These are phyloP conservation scores for rapeseed (Brassica napus) DNA, from an alignment of 345 rosid species.

Conservation along the genomic window DNA sequence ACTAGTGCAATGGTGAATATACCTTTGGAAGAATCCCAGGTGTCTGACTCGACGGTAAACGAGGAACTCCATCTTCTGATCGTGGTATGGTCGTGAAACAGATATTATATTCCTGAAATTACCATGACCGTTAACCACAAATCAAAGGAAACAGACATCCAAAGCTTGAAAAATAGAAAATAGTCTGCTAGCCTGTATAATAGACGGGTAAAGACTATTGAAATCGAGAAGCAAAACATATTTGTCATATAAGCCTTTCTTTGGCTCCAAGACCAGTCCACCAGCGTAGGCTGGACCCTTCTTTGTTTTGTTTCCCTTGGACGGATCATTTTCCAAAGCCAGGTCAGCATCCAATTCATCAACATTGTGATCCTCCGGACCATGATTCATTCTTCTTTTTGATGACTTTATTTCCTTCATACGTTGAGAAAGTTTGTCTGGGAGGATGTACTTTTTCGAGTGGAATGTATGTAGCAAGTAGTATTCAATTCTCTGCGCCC, in stretches of 20 bases:
- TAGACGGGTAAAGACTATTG: slow-evolving; percentile 98
- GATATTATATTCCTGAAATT: slow-evolving; percentile 88
- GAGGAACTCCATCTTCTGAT: slow-evolving; percentile 73
- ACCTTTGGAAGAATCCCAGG: slow-evolving; percentile 95
- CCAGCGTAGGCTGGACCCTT: slow-evolving; percentile 95
- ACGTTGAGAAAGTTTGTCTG: slow-evolving; percentile 70
- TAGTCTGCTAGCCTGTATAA: slow-evolving; percentile 75
- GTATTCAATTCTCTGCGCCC: slow-evolving; percentile 96
- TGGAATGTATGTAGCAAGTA: slow-evolving; percentile 90
- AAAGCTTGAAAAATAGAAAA: slow-evolving; percentile 12
- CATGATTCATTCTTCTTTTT: slow-evolving; percentile 57
- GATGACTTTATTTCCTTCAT: slow-evolving; percentile 56
- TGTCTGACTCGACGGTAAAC: slow-evolving; percentile 67
- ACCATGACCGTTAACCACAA: slow-evolving; percentile 12
- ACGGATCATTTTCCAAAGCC: slow-evolving; percentile 49
- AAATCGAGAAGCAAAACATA: slow-evolving; percentile 92
- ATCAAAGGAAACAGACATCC: slow-evolving; percentile 24
- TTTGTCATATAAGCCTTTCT: slow-evolving; percentile 92
- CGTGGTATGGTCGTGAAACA: slow-evolving; percentile 95
- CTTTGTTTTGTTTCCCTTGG: slow-evolving; percentile 58
- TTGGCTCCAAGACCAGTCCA: slow-evolving; percentile 97
- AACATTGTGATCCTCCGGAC: slow-evolving; percentile 45
- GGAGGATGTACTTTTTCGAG: slow-evolving; percentile 86
- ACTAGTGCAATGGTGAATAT: slow-evolving; percentile 24
- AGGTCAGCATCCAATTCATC: slow-evolving; percentile 55